Base-by-base conservation (phyloP, 192 early-diverging fungal genomes). In the Powellomyces hirtus region DNA sequence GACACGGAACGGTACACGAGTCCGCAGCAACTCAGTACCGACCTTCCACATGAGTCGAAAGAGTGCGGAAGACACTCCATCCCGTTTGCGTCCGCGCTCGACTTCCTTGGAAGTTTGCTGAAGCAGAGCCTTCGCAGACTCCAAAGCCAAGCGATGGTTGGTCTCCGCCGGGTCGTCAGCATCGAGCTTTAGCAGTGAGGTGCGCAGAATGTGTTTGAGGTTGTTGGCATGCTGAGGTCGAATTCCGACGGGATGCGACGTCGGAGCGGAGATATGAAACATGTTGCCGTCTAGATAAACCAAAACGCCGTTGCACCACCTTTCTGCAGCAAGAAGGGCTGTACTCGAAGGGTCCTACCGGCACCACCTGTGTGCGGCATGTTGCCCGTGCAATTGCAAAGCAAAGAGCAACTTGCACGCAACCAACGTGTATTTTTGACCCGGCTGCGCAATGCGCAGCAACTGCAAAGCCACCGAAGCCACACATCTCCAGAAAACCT, bases 31-130 rank as follows among this genome's bases (percentile, higher is more conserved):
- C 56, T 72, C 70, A 14, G 55, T 31, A 22, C 62, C 70, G 4
- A 38, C 34, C 36, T 65, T 53, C 70, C 70, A 72, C 27, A 72
- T 38, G 5, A 69, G 13, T 7, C 49, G 46, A 11, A 59, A 45
- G 38, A 24, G 44, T 11, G 42, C 42, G 6, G 44, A 52, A 45
- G 44, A 31, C n/a, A 45, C 46, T 49, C 46, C 4, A 16, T 29
- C 18, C 16, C 53, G 6, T 16, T 56, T 29, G 29, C 53, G 18
- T 16, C 29, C 29, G 20, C 20, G 53, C 27, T 56, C 29, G 29
- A 2, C 5, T 16, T 56, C 2, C 18, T 4, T 16, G 2, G 53
- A 30, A 31, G 53, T 56, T 22, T 24, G 16, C 20, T 11, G 5
- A 20, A 60, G 59, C 3, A 60, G 20, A 20, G 35, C 20, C 38